These are phyloP conservation scores for Puccinia coronata DNA, from an alignment of 1,284 basidiomycete genomes.

Conservation along the genomic window DNA sequence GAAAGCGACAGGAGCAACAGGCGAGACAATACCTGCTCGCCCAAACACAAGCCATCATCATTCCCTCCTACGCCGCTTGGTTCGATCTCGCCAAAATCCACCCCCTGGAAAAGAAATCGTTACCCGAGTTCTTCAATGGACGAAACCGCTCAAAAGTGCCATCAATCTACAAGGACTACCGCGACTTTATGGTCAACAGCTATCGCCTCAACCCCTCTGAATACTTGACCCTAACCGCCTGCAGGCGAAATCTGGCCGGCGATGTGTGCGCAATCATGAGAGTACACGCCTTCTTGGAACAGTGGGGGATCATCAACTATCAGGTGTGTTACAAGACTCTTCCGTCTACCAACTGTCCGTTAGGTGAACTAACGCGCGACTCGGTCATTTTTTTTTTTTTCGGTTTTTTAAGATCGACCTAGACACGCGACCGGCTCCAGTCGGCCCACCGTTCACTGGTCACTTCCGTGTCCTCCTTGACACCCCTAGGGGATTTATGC, in stretches of 20 bases:
- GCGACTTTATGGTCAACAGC: conserved; percentile 99
- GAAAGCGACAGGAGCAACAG: conserved; percentile 69
- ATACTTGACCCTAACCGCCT: conserved; percentile 97
- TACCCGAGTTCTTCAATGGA: conserved; percentile 98
- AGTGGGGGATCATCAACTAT: conserved; percentile 99
- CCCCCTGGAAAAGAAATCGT: conserved; percentile 82
- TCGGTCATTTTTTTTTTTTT: neutral
- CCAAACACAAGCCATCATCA: conserved; percentile 88
- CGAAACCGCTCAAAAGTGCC: conserved; percentile 94
- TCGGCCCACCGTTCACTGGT: conserved; percentile 96
- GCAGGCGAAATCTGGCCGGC: conserved; percentile 89
- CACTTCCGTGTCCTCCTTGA: conserved; percentile 98
- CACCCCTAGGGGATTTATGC: conserved; percentile 91
- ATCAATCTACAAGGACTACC: conserved; percentile 96
- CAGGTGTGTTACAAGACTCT: conserved; percentile 67
- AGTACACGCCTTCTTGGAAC: conserved; percentile 96
- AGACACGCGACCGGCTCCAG: conserved; percentile 86
- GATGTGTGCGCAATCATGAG: conserved; percentile 99
- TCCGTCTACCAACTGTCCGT: neutral
- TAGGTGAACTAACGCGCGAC: conserved; percentile 5
- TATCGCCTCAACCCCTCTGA: conserved; percentile 91
- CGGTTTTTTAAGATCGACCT: conserved; percentile 95
- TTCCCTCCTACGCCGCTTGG: conserved; percentile 97
- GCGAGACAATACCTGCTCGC: conserved; percentile 91
- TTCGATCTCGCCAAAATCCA: conserved; percentile 94